Evolutionary conservation across 1,139 yeast species (phyloP).

Genomic region (Suhomyces bribrorum): DNA sequence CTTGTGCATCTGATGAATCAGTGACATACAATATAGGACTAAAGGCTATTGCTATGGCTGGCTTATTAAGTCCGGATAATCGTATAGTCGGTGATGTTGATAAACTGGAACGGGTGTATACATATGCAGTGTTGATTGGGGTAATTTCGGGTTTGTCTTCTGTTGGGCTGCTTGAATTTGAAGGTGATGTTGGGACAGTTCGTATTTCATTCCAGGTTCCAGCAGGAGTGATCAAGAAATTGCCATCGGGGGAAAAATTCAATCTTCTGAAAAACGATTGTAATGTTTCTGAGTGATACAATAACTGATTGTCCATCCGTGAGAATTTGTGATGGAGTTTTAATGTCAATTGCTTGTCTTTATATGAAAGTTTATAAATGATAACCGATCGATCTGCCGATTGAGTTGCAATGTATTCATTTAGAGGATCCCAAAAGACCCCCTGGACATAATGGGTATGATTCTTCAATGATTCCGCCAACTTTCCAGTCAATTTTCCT

Average conservation of each 20-base stretch:
- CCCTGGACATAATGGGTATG: slow-evolving; percentile 95
- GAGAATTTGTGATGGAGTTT: slow-evolving; percentile 23
- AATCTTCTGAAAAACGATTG: slow-evolving; percentile 88
- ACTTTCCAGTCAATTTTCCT: slow-evolving; percentile 47
- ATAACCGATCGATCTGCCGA: slow-evolving; percentile 85
- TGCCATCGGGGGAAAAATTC: slow-evolving; percentile 88
- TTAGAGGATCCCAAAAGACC: slow-evolving; percentile 89
- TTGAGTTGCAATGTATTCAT: slow-evolving; percentile 78
- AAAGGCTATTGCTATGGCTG: slow-evolving; percentile 81
- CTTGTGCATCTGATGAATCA: slow-evolving; percentile 12
- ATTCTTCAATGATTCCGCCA: slow-evolving; percentile 64
- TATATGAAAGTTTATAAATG: slow-evolving; percentile 40
- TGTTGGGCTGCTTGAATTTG: slow-evolving; percentile 3
- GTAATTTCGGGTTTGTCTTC: slow-evolving; percentile 3
- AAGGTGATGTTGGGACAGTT: slow-evolving; percentile 4
- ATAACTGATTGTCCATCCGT: slow-evolving; percentile 34
- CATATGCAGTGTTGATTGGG: slow-evolving; percentile 63
- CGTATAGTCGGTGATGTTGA: slow-evolving; percentile 71
- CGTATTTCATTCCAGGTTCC: slow-evolving; percentile 38
- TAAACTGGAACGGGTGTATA: slow-evolving; percentile 71
- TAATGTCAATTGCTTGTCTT: slow-evolving; percentile 9
- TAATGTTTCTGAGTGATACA: slow-evolving; percentile 83
- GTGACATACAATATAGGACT: slow-evolving; percentile 63
- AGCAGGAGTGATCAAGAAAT: slow-evolving; percentile 75
- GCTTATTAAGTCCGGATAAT: slow-evolving; percentile 76